phyloP scores from a whole-genome alignment of 176 grass and related monocot genomes.

The Lolium rigidum region DNA sequence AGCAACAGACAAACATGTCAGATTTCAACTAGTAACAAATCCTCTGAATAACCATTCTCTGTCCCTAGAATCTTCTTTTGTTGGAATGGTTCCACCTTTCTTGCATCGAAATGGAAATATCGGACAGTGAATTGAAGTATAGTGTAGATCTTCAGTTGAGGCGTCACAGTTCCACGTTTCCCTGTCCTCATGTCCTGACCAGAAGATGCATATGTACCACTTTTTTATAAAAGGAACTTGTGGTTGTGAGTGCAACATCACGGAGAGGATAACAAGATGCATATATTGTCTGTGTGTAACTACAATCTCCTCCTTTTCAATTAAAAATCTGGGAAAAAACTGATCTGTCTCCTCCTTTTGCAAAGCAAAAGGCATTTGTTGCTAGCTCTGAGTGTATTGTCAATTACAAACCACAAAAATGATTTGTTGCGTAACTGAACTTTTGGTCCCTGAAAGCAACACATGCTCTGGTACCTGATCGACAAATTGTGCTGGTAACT shows the following conservation, averaged over 20 bases:
- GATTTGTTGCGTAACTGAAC: neutral
- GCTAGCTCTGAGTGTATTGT: constrained; percentile 10
- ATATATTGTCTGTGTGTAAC: constrained; percentile 20
- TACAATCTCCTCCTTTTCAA: neutral
- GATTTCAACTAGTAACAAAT: neutral
- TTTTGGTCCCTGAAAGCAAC: constrained; percentile 23
- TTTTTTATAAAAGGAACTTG: constrained; percentile 35
- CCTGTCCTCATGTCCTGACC: neutral
- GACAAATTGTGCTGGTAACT: constrained; percentile 3
- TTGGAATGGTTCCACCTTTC: neutral
- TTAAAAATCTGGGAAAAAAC: neutral
- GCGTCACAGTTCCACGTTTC: neutral
- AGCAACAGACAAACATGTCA: neutral
- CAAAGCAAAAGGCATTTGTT: constrained; percentile 14
- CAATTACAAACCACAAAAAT: constrained; percentile 25
- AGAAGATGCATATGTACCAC: neutral
- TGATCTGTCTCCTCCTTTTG: neutral
- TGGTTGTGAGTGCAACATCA: constrained; percentile 24
- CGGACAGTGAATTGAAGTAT: too few species aligned
- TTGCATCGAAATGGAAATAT: neutral
- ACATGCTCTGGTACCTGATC: constrained; percentile 14
- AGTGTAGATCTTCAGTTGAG: constrained; percentile 8
- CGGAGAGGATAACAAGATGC: neutral
- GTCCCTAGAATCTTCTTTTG: neutral
- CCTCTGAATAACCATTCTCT: constrained; percentile 3